A percentile compares a stretch with the other conserved stretches of the same genome.
These are phyloP conservation scores for Lichtheimia ramosa DNA, from an alignment of 371 early-diverging fungal species.

Conservation along the genomic window DNA sequence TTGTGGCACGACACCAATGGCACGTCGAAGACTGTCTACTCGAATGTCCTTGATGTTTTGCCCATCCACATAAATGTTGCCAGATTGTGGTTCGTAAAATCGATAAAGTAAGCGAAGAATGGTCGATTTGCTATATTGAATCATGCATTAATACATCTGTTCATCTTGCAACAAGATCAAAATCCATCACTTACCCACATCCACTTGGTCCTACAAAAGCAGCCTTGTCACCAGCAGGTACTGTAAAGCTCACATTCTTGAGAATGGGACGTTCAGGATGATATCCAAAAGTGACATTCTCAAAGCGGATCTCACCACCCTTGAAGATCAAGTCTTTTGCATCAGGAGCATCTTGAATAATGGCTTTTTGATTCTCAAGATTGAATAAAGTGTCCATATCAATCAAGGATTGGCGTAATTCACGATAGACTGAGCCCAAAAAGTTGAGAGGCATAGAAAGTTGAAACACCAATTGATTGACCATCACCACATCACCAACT, in stretches of 20 bases:
- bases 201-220: conserved; percentile 97
- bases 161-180: not conserved
- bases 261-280: conserved; percentile 74
- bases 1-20: conserved; percentile 90
- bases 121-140: conserved; percentile 66
- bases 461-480: conserved; percentile 95
- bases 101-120: conserved; percentile 80
- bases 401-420: conserved; percentile 87
- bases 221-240: conserved; percentile 86
- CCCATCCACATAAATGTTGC: conserved; percentile 77
- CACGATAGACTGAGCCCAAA: conserved; percentile 96
- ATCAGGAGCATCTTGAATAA: conserved; percentile 54
- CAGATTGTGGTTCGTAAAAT: conserved; percentile 81
- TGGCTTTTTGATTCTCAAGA: conserved; percentile 64
- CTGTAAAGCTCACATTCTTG: conserved; percentile 73
- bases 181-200: conserved; percentile 61
- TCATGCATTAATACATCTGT: not conserved
- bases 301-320: conserved; percentile 76
- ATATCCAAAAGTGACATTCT: conserved; percentile 90
- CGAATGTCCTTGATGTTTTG: conserved; percentile 71
- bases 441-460: conserved; percentile 94
- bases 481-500: conserved; percentile 96
- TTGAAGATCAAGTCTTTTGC: conserved; percentile 54
- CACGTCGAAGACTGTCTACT: conserved; percentile 69
- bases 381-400: conserved; percentile 96